These are phyloP conservation scores for Amanita molliuscula DNA, from an alignment of 768 basidiomycete genomes.

Conservation along the genomic window DNA sequence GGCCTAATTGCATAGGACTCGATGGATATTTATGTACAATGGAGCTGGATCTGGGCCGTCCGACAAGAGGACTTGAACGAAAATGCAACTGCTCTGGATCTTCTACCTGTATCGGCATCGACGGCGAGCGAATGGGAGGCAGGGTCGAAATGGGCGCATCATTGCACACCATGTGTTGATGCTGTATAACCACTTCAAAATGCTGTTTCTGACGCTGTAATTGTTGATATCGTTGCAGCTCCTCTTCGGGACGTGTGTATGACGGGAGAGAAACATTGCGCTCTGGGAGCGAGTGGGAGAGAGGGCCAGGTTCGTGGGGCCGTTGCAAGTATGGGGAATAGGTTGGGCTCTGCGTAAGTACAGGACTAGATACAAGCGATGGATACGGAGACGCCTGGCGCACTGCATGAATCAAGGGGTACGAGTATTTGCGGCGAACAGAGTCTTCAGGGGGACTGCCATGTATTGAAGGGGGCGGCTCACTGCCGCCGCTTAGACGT, in stretches of 20 bases:
- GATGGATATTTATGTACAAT: conserved; percentile 1
- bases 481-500: conserved; percentile 28
- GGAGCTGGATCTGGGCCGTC: conserved; percentile 3
- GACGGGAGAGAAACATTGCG: conserved; percentile 12
- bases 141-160: background rate
- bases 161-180: background rate
- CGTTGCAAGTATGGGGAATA: conserved; percentile 3
- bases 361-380: background rate
- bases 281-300: conserved; percentile 6
- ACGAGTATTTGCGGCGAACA: background rate
- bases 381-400: conserved; percentile 2
- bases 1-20: conserved; percentile 4
- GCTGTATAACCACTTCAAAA: conserved; percentile 5
- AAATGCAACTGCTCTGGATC: conserved; percentile 3
- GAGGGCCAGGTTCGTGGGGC: background rate
- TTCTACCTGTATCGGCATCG: conserved; percentile 5
- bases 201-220: conserved; percentile 9
- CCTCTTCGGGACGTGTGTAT: conserved; percentile 10
- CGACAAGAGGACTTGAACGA: background rate
- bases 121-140: conserved; percentile 3
- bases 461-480: conserved; percentile 4
- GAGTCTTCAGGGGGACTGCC: conserved; percentile 1
- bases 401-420: background rate
- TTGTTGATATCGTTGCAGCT: conserved; percentile 15
- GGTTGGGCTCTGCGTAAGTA: background rate